Evolutionary conservation across 345 rosid genomes (phyloP), one percentile per base, ranked within the genome.

Genomic region (Aquilaria sinensis): DNA sequence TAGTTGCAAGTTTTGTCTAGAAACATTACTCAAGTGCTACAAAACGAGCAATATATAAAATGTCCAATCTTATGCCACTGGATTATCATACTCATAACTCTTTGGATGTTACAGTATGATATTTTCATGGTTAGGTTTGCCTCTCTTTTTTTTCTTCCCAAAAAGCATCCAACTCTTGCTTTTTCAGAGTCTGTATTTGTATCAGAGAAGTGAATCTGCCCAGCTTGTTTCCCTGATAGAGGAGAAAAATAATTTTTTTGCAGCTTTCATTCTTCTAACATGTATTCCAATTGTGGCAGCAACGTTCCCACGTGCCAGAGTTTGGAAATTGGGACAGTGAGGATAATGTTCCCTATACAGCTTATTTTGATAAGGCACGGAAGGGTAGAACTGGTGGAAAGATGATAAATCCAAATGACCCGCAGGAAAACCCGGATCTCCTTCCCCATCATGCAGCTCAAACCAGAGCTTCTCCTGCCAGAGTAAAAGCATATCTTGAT

Each of bases 241-340:
- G 15, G 30, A 57, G 49, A 3, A 57, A 30, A 37, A 23, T 23
- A 9, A 37, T 46, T 58, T 14, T 9, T 29, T 66, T 33, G 9
- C 50, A 45, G 49, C 41, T 51, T 6, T 58, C 23, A 9, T 10
- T 58, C 30, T 12, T 41, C 13, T 78, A 71, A 75, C 59, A 53
- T 47, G 48, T 67, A 14, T 53, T 66, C 37, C 63, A 58, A 1
- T 63, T 66, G 60, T 50, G 16, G 61, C 43, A 37, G 92, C 84
- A 89, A 68, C 85, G 81, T 60, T 75, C 96, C 0, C 80, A 73
- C 53, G 98, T 89, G 51, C 97, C 98, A 0, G 77, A 77, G 58
- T 92, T 92, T 78, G 98, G 98, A 60, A 84, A 92, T 71, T 92
- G 96, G 97, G 97, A 89, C 43, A 76, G 75, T 58, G 88, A 77